phyloP scores from a whole-genome alignment of 176 grass and related monocot genomes.

The Paspalum notatum region DNA sequence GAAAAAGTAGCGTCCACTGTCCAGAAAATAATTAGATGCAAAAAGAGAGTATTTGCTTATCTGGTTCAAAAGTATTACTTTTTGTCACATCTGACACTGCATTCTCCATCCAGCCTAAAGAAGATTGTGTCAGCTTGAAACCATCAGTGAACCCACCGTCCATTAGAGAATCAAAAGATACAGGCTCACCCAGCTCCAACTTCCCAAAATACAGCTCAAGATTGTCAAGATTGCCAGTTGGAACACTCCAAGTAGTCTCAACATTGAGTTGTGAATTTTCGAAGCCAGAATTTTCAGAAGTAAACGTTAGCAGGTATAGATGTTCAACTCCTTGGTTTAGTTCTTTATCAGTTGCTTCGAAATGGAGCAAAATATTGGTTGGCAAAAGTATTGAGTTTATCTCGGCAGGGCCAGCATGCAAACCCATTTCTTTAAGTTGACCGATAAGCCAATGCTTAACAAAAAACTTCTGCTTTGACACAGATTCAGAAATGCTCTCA shows the following conservation, averaged over 20 bases:
- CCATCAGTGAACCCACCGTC: conserved; percentile 49
- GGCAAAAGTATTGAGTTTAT: conserved; percentile 64
- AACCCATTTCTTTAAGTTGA: conserved; percentile 65
- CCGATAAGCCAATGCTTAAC: conserved; percentile 79
- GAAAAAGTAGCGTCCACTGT: conserved; percentile 1
- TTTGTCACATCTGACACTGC: conserved; percentile 79
- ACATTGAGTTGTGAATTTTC: conserved; percentile 52
- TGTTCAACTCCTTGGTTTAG: conserved; percentile 51
- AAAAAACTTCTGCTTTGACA: conserved; percentile 58
- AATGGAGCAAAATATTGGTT: conserved; percentile 76
- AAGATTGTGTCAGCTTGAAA: conserved; percentile 65
- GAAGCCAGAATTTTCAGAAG: conserved; percentile 56
- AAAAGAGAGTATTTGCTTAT: conserved; percentile 18
- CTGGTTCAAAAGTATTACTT: conserved; percentile 53
- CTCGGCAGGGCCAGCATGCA: conserved; percentile 47
- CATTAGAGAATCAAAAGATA: conserved; percentile 56
- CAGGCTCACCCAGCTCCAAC: conserved; percentile 72
- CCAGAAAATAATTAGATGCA: conserved; percentile 1
- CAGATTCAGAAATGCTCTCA: conserved; percentile 49
- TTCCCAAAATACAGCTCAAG: conserved; percentile 59
- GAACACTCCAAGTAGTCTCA: conserved; percentile 56
- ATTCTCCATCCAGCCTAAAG: conserved; percentile 87
- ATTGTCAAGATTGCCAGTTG: conserved; percentile 47
- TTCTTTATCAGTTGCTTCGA: conserved; percentile 69
- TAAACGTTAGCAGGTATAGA: conserved; percentile 68